A percentile compares a stretch with the other conserved stretches of the same genome.
Conservation (phyloP, 441 rosid species). For the Pelargonium cotyledonis region DNA sequence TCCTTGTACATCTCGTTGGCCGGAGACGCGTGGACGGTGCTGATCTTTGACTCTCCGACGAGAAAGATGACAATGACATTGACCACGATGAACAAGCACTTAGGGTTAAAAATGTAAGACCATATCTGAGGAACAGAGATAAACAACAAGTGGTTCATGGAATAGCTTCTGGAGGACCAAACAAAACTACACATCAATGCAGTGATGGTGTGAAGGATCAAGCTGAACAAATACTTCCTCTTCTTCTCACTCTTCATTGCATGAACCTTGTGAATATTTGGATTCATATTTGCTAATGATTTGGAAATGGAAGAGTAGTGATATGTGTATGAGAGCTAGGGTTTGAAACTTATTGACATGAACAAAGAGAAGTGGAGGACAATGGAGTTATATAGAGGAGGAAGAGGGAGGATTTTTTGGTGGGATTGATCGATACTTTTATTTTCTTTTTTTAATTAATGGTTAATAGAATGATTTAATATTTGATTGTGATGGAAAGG, state of each 20-base stretch:
- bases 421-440: too few relatives aligned
- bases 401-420: conserved; percentile 27
- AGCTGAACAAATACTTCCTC: conserved; percentile 18
- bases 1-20: conserved; percentile 33
- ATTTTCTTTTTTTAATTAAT: too few relatives aligned
- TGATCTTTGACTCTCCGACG: conserved; percentile 39
- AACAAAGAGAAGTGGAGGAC: conserved; percentile 22
- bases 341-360: conserved; percentile 16
- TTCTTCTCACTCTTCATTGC: conserved; percentile 26
- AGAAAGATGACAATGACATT: conserved; percentile 49
- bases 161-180: conserved; percentile 18
- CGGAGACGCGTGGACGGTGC: conserved; percentile 17
- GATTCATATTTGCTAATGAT: conserved; percentile 20
- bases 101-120: conserved; percentile 32
- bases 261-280: conserved; percentile 25
- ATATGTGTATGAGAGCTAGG: neutral
- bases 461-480: neutral
- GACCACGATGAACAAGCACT: conserved; percentile 41
- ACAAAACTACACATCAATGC: conserved; percentile 26
- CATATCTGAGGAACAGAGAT: conserved; percentile 21
- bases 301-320: neutral
- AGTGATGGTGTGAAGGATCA: conserved; percentile 20
- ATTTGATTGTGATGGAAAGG: neutral
- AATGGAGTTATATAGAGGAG: conserved; percentile 29
- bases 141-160: conserved; percentile 21